Evolutionary conservation across 1,284 basidiomycete species (phyloP).

Genomic region (Sporisorium iseilematis-ciliati): DNA sequence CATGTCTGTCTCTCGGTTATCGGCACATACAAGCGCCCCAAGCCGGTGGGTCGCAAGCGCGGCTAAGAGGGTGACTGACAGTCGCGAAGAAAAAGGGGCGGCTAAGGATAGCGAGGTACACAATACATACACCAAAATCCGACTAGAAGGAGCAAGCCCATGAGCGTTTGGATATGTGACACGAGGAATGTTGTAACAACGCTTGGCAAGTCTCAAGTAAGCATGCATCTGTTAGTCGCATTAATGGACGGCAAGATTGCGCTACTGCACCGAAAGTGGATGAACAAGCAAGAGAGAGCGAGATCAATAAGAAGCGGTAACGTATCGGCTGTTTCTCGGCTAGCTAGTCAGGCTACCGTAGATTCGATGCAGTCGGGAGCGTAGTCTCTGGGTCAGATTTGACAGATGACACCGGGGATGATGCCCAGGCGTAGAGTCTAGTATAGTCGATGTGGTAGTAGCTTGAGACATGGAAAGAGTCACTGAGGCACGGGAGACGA

Average conservation of each 20-base stretch:
- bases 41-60: not conserved
- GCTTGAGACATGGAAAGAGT: too few species aligned
- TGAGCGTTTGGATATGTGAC: too few species aligned
- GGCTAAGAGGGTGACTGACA: not conserved
- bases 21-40: too few species aligned
- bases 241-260: not conserved
- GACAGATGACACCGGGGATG: not conserved
- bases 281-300: too few species aligned
- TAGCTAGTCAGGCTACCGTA: not conserved
- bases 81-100: not conserved
- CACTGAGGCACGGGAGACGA: too few species aligned
- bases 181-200: not conserved
- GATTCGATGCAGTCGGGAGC: not conserved
- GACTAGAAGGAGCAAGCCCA: too few species aligned
- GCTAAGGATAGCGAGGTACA: conserved; percentile 10
- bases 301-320: too few species aligned
- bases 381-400: not conserved
- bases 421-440: too few species aligned
- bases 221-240: not conserved
- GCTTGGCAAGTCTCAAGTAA: not conserved
- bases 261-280: too few species aligned
- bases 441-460: too few species aligned
- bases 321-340: conserved; percentile 1
- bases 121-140: too few species aligned
- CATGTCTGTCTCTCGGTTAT: too few species aligned